These are phyloP conservation scores for Verticillium zaregamsianum DNA, from an alignment of 2,329 filamentous ascomycete species.

Conservation along the genomic window DNA sequence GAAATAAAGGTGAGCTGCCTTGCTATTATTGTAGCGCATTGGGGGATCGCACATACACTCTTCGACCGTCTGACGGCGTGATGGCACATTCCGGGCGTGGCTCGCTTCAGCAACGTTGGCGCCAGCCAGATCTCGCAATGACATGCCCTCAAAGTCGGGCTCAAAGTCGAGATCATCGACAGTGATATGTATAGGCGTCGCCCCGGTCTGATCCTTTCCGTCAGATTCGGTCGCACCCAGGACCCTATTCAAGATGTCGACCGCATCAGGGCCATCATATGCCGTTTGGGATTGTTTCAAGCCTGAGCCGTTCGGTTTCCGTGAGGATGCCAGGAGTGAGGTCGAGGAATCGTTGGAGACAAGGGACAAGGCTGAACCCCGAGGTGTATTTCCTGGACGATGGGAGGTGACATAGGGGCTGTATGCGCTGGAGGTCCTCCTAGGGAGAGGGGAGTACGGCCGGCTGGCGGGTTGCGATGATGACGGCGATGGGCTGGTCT, in stretches of 20 bases:
- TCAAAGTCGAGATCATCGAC: constrained; percentile 56
- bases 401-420: constrained; percentile 65
- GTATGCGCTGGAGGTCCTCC: constrained; percentile 63
- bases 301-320: constrained; percentile 63
- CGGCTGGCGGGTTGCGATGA: constrained; percentile 54
- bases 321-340: constrained; percentile 65
- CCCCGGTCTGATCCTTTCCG: constrained; percentile 7
- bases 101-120: constrained; percentile 21
- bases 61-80: constrained; percentile 59
- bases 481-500: constrained; percentile 55
- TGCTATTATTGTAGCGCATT: neutral
- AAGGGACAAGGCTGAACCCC: constrained; percentile 76
- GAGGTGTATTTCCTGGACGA: constrained; percentile 63
- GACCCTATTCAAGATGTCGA: constrained; percentile 60
- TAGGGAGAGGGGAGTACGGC: constrained; percentile 66
- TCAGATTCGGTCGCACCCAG: constrained; percentile 25
- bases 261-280: constrained; percentile 60
- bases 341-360: constrained; percentile 71
- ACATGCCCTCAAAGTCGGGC: constrained; percentile 75
- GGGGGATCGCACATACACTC: constrained; percentile 58
- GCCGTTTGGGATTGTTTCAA: constrained; percentile 55
- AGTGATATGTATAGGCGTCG: constrained; percentile 24
- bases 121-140: constrained; percentile 66
- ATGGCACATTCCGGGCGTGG: constrained; percentile 20
- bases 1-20: constrained; percentile 9